Evolutionary conservation across 208 protist genomes (phyloP), one percentile per base, ranked within the genome.

Genomic region (Trypanosoma melophagium): DNA sequence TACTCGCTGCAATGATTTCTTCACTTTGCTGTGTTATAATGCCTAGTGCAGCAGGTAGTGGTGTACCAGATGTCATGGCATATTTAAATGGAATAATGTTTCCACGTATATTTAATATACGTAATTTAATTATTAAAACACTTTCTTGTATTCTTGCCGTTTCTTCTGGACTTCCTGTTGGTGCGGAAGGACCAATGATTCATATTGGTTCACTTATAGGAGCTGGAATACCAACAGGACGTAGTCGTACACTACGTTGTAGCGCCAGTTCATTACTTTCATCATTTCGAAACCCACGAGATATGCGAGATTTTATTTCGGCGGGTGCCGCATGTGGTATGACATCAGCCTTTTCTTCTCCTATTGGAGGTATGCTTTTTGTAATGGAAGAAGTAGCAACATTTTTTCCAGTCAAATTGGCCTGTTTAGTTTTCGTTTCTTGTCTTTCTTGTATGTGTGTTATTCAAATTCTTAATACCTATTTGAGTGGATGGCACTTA

Each of bases 151-250:
- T 86, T 53, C 54, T 93, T 38, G 77, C 87, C 45, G 94, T 98
- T 4, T 80, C 75, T 12, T 71, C 78, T 21, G 88, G 90, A 19
- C 66, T 98, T 25, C 82, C 87, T 14, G 88, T 94, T 13, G 94
- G 94, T 14, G 86, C 82, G 17, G 93, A 98, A 74, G 94, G 94
- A 0, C 93, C 93, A 0, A 97, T 98, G 81, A 95, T 98, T 53
- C 94, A 98, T 80, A 92, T 93, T 70, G 94, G 94, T 41, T 83
- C 93, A 31, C 69, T 94, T 53, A 85, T 97, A 54, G 92, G 84
- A 12, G 92, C 87, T 4, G 92, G 91, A 0, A 53, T 97, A 16
- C 87, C 83, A 14, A 90, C 93, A 13, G 89, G 89, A 7, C 78
- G 80, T 31, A 87, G 81, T 47, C 77, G 80, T 21, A 89, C 86